phyloP scores from a whole-genome alignment of 441 rosid species.

The Isatis lusitanica region DNA sequence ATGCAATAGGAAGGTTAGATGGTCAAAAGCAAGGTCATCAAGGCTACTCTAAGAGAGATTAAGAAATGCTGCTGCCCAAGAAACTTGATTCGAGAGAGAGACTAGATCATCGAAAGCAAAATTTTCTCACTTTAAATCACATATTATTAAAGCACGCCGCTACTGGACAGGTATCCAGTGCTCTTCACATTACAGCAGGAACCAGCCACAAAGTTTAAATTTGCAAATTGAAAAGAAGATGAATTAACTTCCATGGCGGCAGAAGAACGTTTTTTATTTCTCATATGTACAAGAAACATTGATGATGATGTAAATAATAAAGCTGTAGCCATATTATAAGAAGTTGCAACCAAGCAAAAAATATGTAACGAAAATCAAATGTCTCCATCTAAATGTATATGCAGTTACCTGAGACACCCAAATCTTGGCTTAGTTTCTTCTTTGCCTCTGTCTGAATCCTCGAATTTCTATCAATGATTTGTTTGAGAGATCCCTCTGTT shows the following conservation, averaged over 20 bases:
- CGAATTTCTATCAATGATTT: slow-evolving; percentile 54
- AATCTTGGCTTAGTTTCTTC: slow-evolving; percentile 62
- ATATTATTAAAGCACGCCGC: slow-evolving; percentile 8
- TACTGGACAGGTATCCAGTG: background rate
- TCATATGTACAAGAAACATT: slow-evolving; percentile 1
- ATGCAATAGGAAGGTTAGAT: slow-evolving; percentile 22
- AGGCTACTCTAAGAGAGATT: background rate
- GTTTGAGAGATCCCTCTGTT: slow-evolving; percentile 53
- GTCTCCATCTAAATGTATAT: slow-evolving; percentile 16
- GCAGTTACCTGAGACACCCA: slow-evolving; percentile 66
- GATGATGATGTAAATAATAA: slow-evolving; percentile 7
- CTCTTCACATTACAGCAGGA: background rate
- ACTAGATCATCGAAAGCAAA: slow-evolving; percentile 3
- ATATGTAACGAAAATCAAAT: background rate
- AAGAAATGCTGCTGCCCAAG: background rate
- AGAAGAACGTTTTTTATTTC: background rate
- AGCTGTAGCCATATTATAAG: background rate
- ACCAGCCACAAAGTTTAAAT: background rate
- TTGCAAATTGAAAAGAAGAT: background rate
- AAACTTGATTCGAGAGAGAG: background rate
- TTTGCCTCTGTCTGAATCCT: slow-evolving; percentile 63
- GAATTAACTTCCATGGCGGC: background rate
- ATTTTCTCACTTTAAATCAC: background rate
- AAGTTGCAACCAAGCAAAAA: background rate
- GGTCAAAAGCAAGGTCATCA: background rate